phyloP scores from a whole-genome alignment of 1,139 yeast genomes.

The Suhomyces yuchorum region DNA sequence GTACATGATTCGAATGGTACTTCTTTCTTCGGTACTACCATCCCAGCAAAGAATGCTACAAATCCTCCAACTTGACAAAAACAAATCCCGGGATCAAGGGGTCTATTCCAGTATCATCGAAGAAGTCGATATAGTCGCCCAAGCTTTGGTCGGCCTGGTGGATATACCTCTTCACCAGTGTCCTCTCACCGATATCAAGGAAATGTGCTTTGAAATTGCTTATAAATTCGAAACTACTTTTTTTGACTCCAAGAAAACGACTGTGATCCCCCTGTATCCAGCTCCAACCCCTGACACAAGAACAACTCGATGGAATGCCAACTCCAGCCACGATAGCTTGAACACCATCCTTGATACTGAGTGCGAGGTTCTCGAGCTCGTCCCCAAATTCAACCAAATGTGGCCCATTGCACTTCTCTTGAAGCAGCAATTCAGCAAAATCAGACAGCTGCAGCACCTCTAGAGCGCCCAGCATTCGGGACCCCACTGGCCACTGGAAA shows the following conservation, averaged over 20 bases:
- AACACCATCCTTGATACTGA: constrained; percentile 1
- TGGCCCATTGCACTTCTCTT: constrained; percentile 28
- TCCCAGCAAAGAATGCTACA: neutral
- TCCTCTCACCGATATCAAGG: constrained; percentile 27
- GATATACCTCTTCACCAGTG: constrained; percentile 11
- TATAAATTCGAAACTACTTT: constrained; percentile 23
- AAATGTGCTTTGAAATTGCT: constrained; percentile 24
- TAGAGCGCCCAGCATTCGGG: no score
- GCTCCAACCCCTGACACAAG: neutral
- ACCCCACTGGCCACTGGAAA: no score
- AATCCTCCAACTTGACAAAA: neutral
- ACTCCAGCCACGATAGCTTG: constrained; percentile 1
- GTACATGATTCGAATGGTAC: neutral
- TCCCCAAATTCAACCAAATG: constrained; percentile 26
- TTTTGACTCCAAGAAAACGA: constrained; percentile 20
- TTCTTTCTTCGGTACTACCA: neutral
- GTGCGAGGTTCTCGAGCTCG: constrained; percentile 6
- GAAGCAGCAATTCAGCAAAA: constrained; percentile 17
- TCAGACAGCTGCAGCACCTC: neutral
- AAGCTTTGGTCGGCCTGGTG: neutral
- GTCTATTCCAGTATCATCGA: neutral
- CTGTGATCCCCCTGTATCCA: neutral
- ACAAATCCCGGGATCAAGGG: neutral
- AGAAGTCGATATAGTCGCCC: neutral
- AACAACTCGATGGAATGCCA: neutral